Evolutionary conservation across 495 filamentous ascomycete species (phyloP).

Genomic region (Aspergillus heteromorphus): DNA sequence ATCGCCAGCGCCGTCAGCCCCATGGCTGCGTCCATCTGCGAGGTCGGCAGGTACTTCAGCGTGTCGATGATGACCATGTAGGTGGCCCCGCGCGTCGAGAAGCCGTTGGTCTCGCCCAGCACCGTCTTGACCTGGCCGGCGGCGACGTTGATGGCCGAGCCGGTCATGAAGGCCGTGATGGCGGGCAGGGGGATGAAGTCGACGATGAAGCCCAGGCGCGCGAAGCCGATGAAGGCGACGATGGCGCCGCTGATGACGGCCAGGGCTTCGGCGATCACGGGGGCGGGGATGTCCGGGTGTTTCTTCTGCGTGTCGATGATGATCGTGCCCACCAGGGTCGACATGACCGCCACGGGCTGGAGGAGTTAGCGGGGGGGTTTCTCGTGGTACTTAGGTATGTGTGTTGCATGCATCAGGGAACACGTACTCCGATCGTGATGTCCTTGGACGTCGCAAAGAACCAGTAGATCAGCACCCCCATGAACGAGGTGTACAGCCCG

Average conservation of each 20-base stretch:
- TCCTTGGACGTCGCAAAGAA: constrained; percentile 99
- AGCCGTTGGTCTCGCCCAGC: constrained; percentile 70
- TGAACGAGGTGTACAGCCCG: constrained; percentile 93
- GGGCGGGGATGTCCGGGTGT: constrained; percentile 51
- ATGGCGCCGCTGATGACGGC: constrained; percentile 79
- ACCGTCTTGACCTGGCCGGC: constrained; percentile 77
- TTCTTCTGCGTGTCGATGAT: constrained; percentile 53
- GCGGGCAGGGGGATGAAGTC: constrained; percentile 90
- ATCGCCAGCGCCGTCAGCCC: constrained; percentile 76
- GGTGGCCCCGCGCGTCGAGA: constrained; percentile 70
- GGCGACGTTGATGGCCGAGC: constrained; percentile 86
- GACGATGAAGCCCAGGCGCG: constrained; percentile 84
- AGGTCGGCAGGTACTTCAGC: constrained; percentile 64
- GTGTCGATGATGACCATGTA: constrained; percentile 86
- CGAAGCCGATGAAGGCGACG: constrained; percentile 71
- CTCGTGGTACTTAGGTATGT: too few species aligned
- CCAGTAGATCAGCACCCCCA: constrained; percentile 96
- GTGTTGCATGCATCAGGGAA: too few species aligned
- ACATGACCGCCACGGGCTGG: constrained; percentile 93
- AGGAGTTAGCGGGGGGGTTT: constrained; percentile 6
- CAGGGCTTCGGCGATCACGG: constrained; percentile 73
- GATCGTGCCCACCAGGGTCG: constrained; percentile 78
- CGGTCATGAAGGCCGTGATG: constrained; percentile 97
- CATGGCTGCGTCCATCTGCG: constrained; percentile 78
- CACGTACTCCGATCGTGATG: constrained; percentile 90